Evolutionary conservation across 768 basidiomycete species (phyloP), one percentile per base, ranked within the genome.

Genomic region (Pisolithus marmoratus): DNA sequence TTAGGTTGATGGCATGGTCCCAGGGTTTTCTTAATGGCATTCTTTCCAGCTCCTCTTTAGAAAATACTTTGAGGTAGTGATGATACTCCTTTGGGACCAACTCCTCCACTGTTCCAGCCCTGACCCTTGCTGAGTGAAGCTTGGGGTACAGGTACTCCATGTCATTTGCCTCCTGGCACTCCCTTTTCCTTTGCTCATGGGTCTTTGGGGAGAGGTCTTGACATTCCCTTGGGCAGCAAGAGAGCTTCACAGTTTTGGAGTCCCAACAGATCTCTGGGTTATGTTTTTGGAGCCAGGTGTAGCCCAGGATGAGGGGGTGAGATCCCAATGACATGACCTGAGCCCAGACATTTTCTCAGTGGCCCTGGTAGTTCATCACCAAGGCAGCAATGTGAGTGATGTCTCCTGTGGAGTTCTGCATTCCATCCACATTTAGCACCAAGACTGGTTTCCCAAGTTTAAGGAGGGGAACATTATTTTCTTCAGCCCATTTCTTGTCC

Each of bases 221-320:
- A 11, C 42, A 43, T 15, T 43, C 42, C 1, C 3, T 2, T 2
- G 42, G 42, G 24, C 42, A 43, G 3, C 9, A 31, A 7, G 57
- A 51, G 14, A 51, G 49, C n/a, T 63, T 53, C 23, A 58, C 53
- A 9, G 54, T 54, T 22, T 57, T 58, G 24, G 48, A 43, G n/a
- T n/a, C n/a, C 57, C 55, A 65, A 43, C 62, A 38, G 19, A 65
- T 57, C 24, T 63, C 58, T 14, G 60, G 65, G 37, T 38, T 38
- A 45, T 64, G 62, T 26, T 62, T 24, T 19, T 29, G 24, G 17
- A 68, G 60, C 65, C 66, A 69, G 14, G 59, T 48, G 36, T 54
- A 49, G 11, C 68, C 68, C 3, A 69, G 19, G 7, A 54, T 49
- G 1, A 54, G 4, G n/a, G n/a, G 15, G 15, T 22, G n/a, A n/a